Evolutionary conservation across 208 protist genomes (phyloP).

Genomic region (Leptomonas pyrrhocoris): DNA sequence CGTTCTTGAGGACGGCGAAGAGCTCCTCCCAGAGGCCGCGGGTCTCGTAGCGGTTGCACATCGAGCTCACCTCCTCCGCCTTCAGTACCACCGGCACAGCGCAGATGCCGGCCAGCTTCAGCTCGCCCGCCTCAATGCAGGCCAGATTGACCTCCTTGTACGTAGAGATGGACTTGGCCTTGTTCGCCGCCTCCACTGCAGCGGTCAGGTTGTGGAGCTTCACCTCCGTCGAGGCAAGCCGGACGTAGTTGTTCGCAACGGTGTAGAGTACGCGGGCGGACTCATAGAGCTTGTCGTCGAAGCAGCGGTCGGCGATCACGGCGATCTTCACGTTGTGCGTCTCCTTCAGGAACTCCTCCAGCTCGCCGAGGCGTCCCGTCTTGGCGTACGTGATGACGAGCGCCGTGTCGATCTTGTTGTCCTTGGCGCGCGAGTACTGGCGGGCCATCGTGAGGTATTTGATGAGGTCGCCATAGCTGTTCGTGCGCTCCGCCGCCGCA

Average conservation of each 20-base stretch:
- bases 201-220: conserved; percentile 94
- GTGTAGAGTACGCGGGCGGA: conserved; percentile 98
- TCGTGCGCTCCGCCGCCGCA: conserved; percentile 86
- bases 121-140: conserved; percentile 98
- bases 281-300: conserved; percentile 96
- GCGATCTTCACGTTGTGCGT: conserved; percentile 97
- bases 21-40: conserved; percentile 96
- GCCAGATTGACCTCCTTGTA: conserved; percentile 98
- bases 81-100: conserved; percentile 98
- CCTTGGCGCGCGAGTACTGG: conserved; percentile 81
- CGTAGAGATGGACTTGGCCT: conserved; percentile 96
- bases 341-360: conserved; percentile 99
- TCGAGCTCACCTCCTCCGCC: conserved; percentile 96
- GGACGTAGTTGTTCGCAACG: conserved; percentile 95
- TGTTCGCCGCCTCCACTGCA: conserved; percentile 98
- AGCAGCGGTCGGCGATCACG: conserved; percentile 98
- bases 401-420: conserved; percentile 98
- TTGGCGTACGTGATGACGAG: conserved; percentile 97
- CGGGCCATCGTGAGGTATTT: conserved; percentile 98
- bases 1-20: conserved; percentile 95
- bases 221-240: conserved; percentile 96
- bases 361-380: conserved; percentile 96
- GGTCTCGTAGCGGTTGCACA: conserved; percentile 92
- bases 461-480: conserved; percentile 97
- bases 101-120: conserved; percentile 98